Base-by-base conservation (phyloP, 129 eudicot genomes). In the Centaurea solstitialis region DNA sequence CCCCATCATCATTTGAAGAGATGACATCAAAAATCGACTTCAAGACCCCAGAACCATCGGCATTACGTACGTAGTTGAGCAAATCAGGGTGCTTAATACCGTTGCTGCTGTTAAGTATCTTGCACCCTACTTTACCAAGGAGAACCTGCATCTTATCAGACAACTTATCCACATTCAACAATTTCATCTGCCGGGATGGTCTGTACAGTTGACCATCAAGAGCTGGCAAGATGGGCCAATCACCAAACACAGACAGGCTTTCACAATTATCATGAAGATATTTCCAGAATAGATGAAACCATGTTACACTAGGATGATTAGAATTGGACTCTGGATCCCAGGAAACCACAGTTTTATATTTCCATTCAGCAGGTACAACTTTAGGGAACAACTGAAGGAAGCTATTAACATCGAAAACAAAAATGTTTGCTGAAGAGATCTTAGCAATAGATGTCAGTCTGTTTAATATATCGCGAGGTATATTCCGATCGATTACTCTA, bases 151-250 rank as follows among this genome's bases (percentile, higher is more conserved):
- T 81, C 68, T 81, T 84, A 39, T 89, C 91, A 15, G 98, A 77
- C 83, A 96, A 79, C 22, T 84, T 87, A 74, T 87, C 92, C 67
- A 76, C 81, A 75, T 91, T 90, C 77, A 96, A 82, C 91, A 96
- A 73, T 76, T 91, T 96, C 71, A 89, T 79, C 72, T 88, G 90
- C 77, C 59, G 68, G 11, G 88, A 86, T 81, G 94, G 91, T 86
- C 95, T 81, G 76, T 93, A 88, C 67, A 96, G 85, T 83, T 91
- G 97, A 76, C 97, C 93, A 57, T 91, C 84, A 64, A 80, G 86
- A n/a, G 98, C 88, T 81, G 99, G 99, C 69, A 96, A 75, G 77
- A 96, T 96, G 17, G 99, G 99, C 91, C 92, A 96, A 70, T 93
- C 99, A 74, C 93, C 92, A 83, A 96, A 93, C 62, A 81, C 53